Percentiles rank a stretch among this genome's conserved stretches.
These are phyloP conservation scores for Monosiga brevicollis DNA, from an alignment of 78 protist genomes.

Conservation along the genomic window DNA sequence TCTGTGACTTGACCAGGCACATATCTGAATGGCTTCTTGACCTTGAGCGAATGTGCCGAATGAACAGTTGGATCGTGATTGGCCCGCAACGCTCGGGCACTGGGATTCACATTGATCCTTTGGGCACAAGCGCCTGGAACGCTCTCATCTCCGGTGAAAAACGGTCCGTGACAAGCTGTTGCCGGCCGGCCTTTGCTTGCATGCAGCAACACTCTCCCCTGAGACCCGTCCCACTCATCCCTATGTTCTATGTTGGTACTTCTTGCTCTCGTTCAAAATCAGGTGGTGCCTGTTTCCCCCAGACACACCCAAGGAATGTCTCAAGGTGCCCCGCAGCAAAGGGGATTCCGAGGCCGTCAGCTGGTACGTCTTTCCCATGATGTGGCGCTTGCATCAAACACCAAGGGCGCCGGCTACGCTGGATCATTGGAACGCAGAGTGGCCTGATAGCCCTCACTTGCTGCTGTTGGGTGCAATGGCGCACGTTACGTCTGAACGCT, in stretches of 20 bases:
- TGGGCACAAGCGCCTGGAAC: slow-evolving; percentile 57
- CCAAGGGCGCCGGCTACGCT: no score
- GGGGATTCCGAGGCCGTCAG: slow-evolving; percentile 11
- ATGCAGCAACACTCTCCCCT: background rate
- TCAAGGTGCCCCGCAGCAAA: slow-evolving; percentile 7
- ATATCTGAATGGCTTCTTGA: no score
- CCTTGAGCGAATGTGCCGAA: no score
- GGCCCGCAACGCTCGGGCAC: slow-evolving; percentile 50
- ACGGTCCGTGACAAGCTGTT: background rate
- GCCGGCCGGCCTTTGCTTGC: background rate
- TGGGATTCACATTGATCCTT: slow-evolving; percentile 50
- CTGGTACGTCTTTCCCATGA: slow-evolving; percentile 4
- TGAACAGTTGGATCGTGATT: slow-evolving; percentile 50
- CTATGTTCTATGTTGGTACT: background rate
- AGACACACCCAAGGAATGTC: slow-evolving; percentile 2
- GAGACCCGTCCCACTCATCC: background rate
- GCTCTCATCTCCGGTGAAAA: slow-evolving; percentile 34
- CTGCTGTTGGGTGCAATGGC: no score
- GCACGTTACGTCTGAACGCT: no score
- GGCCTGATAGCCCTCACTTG: no score
- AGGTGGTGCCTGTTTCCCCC: slow-evolving; percentile 50
- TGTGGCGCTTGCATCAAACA: no score
- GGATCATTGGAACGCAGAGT: no score
- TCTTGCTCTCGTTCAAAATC: background rate
- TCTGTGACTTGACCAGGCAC: no score